A percentile compares a stretch with the other conserved stretches of the same genome.
These are phyloP conservation scores for Kingdonia uniflora DNA, from an alignment of 164 flowering plant genomes.

Conservation along the genomic window DNA sequence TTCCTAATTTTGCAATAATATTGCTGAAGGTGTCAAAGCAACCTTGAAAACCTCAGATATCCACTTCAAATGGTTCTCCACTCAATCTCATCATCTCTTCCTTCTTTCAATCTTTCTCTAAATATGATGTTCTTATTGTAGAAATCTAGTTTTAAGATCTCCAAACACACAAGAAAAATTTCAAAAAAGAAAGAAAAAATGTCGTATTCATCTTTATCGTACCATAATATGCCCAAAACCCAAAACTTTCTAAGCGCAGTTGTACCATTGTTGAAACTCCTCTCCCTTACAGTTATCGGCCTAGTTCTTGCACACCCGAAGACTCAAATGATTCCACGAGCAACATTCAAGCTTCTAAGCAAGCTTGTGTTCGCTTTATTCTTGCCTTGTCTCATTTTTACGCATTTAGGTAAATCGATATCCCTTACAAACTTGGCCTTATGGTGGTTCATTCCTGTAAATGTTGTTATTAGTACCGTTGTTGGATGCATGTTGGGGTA, in stretches of 20 bases:
- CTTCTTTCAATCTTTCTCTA: too few species aligned
- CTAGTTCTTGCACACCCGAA: conserved; percentile 62
- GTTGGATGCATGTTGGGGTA: conserved; percentile 65
- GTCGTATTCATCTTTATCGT: not conserved
- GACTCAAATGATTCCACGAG: conserved; percentile 48
- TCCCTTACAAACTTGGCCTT: conserved; percentile 32
- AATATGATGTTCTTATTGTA: too few species aligned
- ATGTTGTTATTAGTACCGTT: conserved; percentile 52
- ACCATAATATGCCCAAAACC: conserved; percentile 8
- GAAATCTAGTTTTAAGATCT: not conserved
- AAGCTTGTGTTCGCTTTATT: conserved; percentile 86
- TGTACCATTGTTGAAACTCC: conserved; percentile 70
- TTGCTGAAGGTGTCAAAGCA: too few species aligned
- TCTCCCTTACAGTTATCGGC: conserved; percentile 62
- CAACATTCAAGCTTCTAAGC: conserved; percentile 79
- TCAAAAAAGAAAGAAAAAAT: too few species aligned
- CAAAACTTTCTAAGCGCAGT: conserved; percentile 37
- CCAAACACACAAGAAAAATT: not conserved
- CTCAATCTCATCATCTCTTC: too few species aligned
- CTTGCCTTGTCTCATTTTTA: conserved; percentile 77
- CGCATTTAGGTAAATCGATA: conserved; percentile 58
- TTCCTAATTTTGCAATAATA: too few species aligned
- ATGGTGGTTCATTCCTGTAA: conserved; percentile 95
- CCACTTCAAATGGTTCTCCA: too few species aligned
- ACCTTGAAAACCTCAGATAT: too few species aligned